phyloP scores from a whole-genome alignment of 331 rosid species.

The Phaseolus coccineus region DNA sequence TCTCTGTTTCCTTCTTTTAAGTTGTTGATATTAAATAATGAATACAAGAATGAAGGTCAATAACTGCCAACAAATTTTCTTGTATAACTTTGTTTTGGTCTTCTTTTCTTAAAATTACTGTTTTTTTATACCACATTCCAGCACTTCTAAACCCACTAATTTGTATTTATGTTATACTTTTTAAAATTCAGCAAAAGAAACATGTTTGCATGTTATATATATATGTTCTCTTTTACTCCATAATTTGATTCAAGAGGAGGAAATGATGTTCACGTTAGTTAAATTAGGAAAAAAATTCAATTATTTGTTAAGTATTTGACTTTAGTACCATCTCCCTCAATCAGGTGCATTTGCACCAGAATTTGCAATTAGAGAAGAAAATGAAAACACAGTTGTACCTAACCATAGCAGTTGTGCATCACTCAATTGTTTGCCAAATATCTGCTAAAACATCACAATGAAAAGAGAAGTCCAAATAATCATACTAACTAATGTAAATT shows the following conservation, averaged over 20 bases:
- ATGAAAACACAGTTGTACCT: neutral
- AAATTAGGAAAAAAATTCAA: neutral
- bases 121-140: neutral
- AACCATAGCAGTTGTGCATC: neutral
- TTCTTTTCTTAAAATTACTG: neutral
- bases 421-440: neutral
- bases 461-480: no score
- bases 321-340: neutral
- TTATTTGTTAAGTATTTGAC: neutral
- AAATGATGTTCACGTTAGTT: neutral
- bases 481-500: no score
- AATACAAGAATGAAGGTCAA: neutral
- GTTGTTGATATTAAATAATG: neutral
- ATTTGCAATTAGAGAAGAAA: neutral
- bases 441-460: neutral
- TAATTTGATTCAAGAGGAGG: neutral
- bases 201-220: no score
- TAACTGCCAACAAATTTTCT: neutral
- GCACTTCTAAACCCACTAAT: no score
- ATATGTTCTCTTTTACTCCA: no score
- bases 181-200: neutral
- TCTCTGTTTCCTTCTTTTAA: neutral
- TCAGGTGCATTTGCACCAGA: constrained; percentile 1
- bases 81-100: neutral
- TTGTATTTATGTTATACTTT: neutral